Conservation (phyloP, 1,284 basidiomycete species). For the Papiliotrema laurentii region DNA sequence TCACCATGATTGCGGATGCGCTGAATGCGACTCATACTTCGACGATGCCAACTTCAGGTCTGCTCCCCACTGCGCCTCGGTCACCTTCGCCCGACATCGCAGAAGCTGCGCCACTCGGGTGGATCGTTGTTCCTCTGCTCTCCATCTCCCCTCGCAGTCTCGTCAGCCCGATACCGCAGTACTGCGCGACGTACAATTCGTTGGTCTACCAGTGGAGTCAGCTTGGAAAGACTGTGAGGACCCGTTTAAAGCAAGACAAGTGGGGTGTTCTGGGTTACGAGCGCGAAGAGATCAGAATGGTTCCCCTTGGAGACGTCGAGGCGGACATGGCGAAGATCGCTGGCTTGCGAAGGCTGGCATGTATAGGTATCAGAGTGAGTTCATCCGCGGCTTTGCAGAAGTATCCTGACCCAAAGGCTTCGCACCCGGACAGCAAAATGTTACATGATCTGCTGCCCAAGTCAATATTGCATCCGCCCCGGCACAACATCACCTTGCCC, state of each 20-base stretch:
- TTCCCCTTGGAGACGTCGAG: constrained; percentile 72
- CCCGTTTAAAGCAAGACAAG: constrained; percentile 13
- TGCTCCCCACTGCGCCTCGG: constrained; percentile 29
- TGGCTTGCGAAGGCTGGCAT: constrained; percentile 66
- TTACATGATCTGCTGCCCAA: constrained; percentile 29
- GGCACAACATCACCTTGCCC: constrained; percentile 42
- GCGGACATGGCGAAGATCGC: constrained; percentile 57
- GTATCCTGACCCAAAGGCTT: constrained; percentile 11
- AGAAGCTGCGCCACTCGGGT: constrained; percentile 15
- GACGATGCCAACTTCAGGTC: neutral
- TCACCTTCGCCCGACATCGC: constrained; percentile 7
- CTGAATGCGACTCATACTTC: constrained; percentile 31
- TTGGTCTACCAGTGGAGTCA: constrained; percentile 33
- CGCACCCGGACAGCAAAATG: constrained; percentile 24
- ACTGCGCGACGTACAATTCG: constrained; percentile 43
- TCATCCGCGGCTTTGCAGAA: neutral
- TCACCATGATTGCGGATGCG: constrained; percentile 29
- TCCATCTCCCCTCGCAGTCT: constrained; percentile 36
- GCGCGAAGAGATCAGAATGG: constrained; percentile 52
- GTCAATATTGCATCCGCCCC: constrained; percentile 32
- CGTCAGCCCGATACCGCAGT: constrained; percentile 34
- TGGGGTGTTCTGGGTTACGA: constrained; percentile 15
- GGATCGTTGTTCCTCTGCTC: constrained; percentile 35
- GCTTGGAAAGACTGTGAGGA: constrained; percentile 19
- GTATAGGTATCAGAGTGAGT: constrained; percentile 61